These are phyloP conservation scores for Penicillium turbatum DNA, from an alignment of 495 filamentous ascomycete genomes.

Conservation along the genomic window DNA sequence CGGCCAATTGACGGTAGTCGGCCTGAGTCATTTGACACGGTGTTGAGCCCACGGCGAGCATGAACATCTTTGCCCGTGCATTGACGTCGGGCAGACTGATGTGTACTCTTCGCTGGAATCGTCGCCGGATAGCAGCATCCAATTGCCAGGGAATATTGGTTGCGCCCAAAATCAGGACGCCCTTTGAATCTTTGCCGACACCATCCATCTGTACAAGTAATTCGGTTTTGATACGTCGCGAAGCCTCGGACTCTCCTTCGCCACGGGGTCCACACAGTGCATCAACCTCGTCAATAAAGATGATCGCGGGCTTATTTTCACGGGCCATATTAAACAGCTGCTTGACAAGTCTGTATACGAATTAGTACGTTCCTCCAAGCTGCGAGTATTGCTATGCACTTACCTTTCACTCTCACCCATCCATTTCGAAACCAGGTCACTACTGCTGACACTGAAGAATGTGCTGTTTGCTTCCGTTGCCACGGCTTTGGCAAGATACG, in stretches of 20 bases:
- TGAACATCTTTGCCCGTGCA: constrained; percentile 95
- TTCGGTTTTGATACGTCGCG: constrained; percentile 95
- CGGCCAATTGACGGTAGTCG: constrained; percentile 75
- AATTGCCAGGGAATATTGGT: constrained; percentile 99
- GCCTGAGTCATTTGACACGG: constrained; percentile 75
- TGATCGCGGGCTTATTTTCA: constrained; percentile 96
- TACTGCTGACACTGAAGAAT: constrained; percentile 98
- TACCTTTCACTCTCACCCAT: constrained; percentile 99
- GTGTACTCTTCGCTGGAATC: constrained; percentile 94
- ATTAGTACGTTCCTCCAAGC: neutral
- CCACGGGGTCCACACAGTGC: constrained; percentile 93
- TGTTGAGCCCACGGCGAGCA: constrained; percentile 84
- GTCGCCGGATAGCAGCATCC: constrained; percentile 93
- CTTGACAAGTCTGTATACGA: constrained; percentile 71
- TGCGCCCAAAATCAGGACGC: constrained; percentile 91
- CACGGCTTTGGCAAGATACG: constrained; percentile 93
- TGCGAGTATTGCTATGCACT: neutral
- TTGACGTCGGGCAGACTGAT: constrained; percentile 86
- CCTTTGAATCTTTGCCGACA: constrained; percentile 89
- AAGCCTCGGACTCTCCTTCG: constrained; percentile 97
- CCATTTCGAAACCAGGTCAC: constrained; percentile 96
- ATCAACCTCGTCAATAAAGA: constrained; percentile 99
- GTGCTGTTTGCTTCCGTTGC: constrained; percentile 98
- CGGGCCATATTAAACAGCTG: constrained; percentile 97
- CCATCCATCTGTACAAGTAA: constrained; percentile 99